phyloP scores from a whole-genome alignment of 2,329 filamentous ascomycete species.

The Claviceps digitariae region DNA sequence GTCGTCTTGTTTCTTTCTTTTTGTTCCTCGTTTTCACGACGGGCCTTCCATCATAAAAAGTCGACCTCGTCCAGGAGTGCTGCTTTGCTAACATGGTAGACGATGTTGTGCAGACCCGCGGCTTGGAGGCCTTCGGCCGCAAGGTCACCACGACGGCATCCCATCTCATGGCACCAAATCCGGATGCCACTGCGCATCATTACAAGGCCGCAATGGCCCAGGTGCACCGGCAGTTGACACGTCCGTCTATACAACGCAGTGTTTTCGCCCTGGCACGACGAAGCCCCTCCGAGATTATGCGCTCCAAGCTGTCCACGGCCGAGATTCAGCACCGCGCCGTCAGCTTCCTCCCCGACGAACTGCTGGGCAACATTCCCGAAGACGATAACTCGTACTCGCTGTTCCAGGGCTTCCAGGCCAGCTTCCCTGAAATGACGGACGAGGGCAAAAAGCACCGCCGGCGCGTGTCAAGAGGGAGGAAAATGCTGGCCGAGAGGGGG shows the following conservation, averaged over 20 bases:
- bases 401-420: slow-evolving; percentile 93
- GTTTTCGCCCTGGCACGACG: slow-evolving; percentile 86
- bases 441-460: slow-evolving; percentile 58
- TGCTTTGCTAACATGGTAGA: slow-evolving; percentile 6
- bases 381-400: slow-evolving; percentile 77
- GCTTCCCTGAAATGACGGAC: slow-evolving; percentile 58
- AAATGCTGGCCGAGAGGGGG: slow-evolving; percentile 45
- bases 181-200: slow-evolving; percentile 41
- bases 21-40: neutral
- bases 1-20: neutral
- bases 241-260: slow-evolving; percentile 72
- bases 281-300: slow-evolving; percentile 84
- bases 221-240: slow-evolving; percentile 76
- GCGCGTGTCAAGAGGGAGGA: slow-evolving; percentile 60
- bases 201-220: slow-evolving; percentile 82
- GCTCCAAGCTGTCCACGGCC: slow-evolving; percentile 74
- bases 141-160: slow-evolving; percentile 91
- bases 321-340: slow-evolving; percentile 93
- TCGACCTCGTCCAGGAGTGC: neutral
- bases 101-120: slow-evolving; percentile 49
- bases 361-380: slow-evolving; percentile 80
- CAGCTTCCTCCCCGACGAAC: slow-evolving; percentile 76
- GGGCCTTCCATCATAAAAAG: neutral
- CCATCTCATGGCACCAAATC: slow-evolving; percentile 64
- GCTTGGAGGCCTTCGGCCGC: slow-evolving; percentile 81